Evolutionary conservation across 306 rosid species (phyloP), one percentile per base, ranked within the genome.

Genomic region (Argentina anserina): DNA sequence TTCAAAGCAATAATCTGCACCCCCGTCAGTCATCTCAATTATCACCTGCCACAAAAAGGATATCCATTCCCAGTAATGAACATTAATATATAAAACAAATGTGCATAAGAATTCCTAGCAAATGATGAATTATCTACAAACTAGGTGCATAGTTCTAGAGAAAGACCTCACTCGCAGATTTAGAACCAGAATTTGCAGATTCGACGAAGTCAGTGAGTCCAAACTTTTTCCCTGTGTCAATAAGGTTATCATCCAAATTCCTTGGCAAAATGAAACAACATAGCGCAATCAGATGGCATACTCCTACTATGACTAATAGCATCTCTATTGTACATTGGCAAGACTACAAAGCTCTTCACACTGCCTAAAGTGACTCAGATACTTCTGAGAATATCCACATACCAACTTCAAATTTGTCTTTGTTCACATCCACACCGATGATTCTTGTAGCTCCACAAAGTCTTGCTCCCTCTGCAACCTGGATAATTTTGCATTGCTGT

Each of bases 391-490:
- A 49, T 58, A 75, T 28, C 62, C 41, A 71, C 79, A 82, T 74
- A 88, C 98, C 98, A 71, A 40, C 76, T 73, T 84, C 92, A 84
- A 83, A 86, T 71, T 89, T 93, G 18, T 78, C 79, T 37, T 86
- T 81, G 73, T 86, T 87, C 82, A 93, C 72, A 83, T 90, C 97
- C 31, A 93, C 90, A 2, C 98, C 98, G 14, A 93, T 93, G 33
- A 90, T 90, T 84, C 75, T 89, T 12, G 83, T 26, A 55, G 96
- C 97, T 83, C 93, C 92, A 56, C 98, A 87, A 14, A 93, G 80
- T 78, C 97, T 89, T 55, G 98, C 92, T 73, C 96, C 96, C 83
- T 93, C 98, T 2, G 97, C 93, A 46, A 90, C 96, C 97, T 89
- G 79, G 17, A 59, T 72, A 71, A 70, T 40, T 42, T 81, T 66